phyloP scores from a whole-genome alignment of 164 flowering plant genomes.

The Vitis amurensis region DNA sequence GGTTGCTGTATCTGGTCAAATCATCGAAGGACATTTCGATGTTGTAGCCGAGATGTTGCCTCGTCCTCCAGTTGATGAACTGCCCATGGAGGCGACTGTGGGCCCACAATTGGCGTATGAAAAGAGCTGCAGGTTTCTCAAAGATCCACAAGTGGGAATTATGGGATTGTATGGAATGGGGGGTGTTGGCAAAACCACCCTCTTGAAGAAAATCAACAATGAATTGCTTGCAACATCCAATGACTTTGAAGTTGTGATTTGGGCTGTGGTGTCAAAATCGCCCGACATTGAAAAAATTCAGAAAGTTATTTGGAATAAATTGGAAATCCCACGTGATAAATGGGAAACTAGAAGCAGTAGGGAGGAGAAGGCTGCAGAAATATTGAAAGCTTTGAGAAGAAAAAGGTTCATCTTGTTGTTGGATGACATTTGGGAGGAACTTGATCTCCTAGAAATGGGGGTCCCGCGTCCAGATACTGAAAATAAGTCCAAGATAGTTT shows the following conservation, averaged over 20 bases:
- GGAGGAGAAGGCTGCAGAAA: not conserved
- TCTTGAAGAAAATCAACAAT: not conserved
- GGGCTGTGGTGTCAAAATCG: not conserved
- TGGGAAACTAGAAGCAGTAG: not conserved
- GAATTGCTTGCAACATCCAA: not conserved
- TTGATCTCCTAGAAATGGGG: not conserved
- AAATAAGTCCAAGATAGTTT: slow-evolving; percentile 7
- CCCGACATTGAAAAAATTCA: not conserved
- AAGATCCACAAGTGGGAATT: not conserved
- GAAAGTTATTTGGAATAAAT: not conserved
- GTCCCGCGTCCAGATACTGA: not conserved
- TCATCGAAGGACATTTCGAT: not conserved
- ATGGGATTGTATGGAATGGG: not conserved
- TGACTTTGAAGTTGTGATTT: not conserved
- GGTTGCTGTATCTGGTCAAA: not conserved
- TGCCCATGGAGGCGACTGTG: not conserved
- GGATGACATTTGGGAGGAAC: slow-evolving; percentile 10
- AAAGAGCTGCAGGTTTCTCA: not conserved
- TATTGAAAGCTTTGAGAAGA: not conserved
- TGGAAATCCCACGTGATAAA: not conserved
- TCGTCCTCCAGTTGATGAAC: not conserved
- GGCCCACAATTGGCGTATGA: not conserved
- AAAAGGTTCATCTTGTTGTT: slow-evolving; percentile 6
- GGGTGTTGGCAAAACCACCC: not conserved
- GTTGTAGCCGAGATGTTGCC: not conserved